Percentiles rank a stretch among this genome's conserved stretches.
phyloP scores from a whole-genome alignment of 163 green algal species.

The Scenedesmus sp. region DNA sequence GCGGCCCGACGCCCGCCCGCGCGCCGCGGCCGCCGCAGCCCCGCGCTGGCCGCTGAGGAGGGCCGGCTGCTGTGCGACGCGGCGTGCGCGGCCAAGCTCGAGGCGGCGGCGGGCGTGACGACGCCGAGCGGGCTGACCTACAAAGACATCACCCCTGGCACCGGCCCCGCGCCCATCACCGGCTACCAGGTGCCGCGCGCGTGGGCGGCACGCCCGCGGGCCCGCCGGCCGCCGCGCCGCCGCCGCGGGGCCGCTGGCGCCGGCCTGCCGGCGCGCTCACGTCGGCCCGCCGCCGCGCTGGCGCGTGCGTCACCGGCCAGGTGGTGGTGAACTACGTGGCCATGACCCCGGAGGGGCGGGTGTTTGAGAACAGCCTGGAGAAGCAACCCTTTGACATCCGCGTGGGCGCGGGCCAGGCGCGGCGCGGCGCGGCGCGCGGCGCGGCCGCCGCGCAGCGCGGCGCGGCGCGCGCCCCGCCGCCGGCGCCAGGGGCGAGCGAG shows the following conservation, averaged over 20 bases:
- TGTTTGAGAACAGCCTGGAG: slow-evolving; percentile 91
- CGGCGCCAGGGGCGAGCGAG: no score
- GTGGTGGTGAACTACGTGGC: slow-evolving; percentile 93
- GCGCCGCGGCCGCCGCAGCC: no score
- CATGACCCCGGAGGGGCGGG: slow-evolving; percentile 77
- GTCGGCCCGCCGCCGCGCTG: no score
- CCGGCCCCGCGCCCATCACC: slow-evolving; percentile 72
- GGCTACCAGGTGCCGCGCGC: slow-evolving; percentile 88
- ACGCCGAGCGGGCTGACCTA: slow-evolving; percentile 90
- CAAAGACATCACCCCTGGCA: slow-evolving; percentile 86
- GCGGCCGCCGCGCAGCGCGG: no score
- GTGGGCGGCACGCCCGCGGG: no score
- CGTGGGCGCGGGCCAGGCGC: slow-evolving; percentile 8
- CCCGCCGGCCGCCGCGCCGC: neutral
- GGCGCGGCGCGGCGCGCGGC: neutral
- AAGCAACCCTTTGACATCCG: slow-evolving; percentile 93
- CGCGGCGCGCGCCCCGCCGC: no score
- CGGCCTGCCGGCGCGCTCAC: neutral
- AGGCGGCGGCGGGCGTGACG: slow-evolving; percentile 56
- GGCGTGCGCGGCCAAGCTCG: slow-evolving; percentile 62
- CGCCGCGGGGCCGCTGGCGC: no score
- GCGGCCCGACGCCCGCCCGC: no score
- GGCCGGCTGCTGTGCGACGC: slow-evolving; percentile 68
- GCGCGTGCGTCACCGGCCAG: slow-evolving; percentile 54
- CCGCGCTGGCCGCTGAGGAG: slow-evolving; percentile 16